Conservation (phyloP, 2,329 filamentous ascomycete genomes). For the Ceratocystis ficicola region DNA sequence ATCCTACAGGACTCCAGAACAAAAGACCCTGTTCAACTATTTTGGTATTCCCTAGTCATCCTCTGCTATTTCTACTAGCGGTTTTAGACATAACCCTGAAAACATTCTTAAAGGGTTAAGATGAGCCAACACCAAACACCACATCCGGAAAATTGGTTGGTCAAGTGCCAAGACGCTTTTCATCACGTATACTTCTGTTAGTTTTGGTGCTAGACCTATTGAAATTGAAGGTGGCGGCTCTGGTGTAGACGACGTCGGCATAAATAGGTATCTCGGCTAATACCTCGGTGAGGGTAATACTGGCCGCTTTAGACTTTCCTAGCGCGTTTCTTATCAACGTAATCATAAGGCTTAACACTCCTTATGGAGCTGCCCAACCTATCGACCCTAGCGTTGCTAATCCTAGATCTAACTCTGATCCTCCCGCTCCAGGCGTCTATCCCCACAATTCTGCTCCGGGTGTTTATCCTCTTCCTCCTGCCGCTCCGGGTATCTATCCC, state of each 20-base stretch:
- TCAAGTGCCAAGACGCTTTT: conserved; percentile 25
- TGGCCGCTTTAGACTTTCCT: conserved; percentile 37
- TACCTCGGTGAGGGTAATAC: conserved; percentile 29
- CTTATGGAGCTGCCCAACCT: too few species aligned
- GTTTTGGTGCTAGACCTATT: conserved; percentile 29
- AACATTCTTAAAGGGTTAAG: conserved; percentile 30
- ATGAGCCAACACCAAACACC: conserved; percentile 28
- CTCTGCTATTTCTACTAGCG: conserved; percentile 34
- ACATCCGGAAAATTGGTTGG: conserved; percentile 27
- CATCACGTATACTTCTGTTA: conserved; percentile 23
- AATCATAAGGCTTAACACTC: conserved; percentile 33
- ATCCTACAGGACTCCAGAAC: conserved; percentile 36
- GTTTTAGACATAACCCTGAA: conserved; percentile 34
- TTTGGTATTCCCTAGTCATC: conserved; percentile 38
- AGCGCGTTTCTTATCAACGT: conserved; percentile 33
- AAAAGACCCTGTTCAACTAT: conserved; percentile 22
- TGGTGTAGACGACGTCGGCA: conserved; percentile 27
- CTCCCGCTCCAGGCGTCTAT: too few species aligned
- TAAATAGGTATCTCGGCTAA: conserved; percentile 38
- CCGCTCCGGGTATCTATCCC: too few species aligned
- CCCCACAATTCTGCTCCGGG: too few species aligned
- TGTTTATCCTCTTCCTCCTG: too few species aligned
- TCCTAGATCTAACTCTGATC: too few species aligned
- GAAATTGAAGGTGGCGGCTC: conserved; percentile 36
- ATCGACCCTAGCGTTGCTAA: too few species aligned